Evolutionary conservation across 129 eudicot species (phyloP).

Genomic region (Flaveria brownii): DNA sequence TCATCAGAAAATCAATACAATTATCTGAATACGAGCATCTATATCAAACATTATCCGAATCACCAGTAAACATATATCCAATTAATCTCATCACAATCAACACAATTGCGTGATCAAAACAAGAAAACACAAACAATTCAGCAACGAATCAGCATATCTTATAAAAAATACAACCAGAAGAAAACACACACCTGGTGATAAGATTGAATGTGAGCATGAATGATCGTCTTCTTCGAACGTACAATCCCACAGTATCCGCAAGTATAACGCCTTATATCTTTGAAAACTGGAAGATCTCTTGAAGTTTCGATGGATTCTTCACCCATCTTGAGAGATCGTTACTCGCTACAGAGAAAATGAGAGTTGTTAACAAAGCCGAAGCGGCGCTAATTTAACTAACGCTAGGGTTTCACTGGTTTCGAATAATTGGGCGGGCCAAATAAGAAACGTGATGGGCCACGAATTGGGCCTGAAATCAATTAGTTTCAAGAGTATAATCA

Average conservation of each 20-base stretch:
- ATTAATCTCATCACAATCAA: neutral
- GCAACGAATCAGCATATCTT: neutral
- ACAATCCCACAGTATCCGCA: constrained; percentile 80
- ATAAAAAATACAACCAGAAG: neutral
- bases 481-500: no score
- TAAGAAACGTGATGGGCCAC: neutral
- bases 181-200: constrained; percentile 58
- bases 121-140: neutral
- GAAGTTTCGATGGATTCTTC: constrained; percentile 25
- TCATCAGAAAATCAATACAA: neutral
- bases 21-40: neutral
- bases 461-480: neutral
- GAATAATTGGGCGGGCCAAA: constrained; percentile 10
- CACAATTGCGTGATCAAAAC: neutral
- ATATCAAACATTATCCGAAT: neutral
- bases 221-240: constrained; percentile 75
- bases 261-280: constrained; percentile 66
- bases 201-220: constrained; percentile 54
- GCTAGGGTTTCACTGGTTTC: constrained; percentile 31
- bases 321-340: constrained; percentile 31
- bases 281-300: constrained; percentile 43
- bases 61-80: neutral
- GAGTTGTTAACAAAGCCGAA: neutral
- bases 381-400: constrained; percentile 9
- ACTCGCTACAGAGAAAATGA: neutral